Base-by-base conservation (phyloP, 2,329 filamentous ascomycete genomes). In the Colletotrichum sp. region DNA sequence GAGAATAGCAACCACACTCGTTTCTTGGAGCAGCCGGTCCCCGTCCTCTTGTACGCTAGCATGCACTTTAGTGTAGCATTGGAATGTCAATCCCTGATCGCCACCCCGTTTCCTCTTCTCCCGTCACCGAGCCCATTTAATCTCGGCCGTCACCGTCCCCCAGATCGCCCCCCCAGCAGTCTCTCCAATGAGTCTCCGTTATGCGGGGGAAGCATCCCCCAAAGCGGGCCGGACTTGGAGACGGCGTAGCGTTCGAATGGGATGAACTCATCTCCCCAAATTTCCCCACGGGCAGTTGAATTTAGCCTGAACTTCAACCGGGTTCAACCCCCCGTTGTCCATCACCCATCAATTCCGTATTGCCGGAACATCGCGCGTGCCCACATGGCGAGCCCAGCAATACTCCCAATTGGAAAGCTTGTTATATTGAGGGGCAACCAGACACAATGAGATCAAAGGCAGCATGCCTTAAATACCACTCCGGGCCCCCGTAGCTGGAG, bases 231-330 rank as follows among this genome's bases (percentile, higher is more conserved):
- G 12, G 28, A 69, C 64, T 52, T 55, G 64, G 70, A 59, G 64
- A 55, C 34, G 59, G 71, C 44, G 70, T 74, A 19, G 70, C 36
- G 74, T 73, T 52, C 65, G 74, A 48, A 74, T 69, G 70, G 74
- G 74, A 76, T 25, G 70, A 68, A 74, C 74, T 65, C 73, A 72
- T 74, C 48, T 68, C 44, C 72, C 55, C 32, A 61, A 64, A 64
- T 57, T 25, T 68, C 55, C 28, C 59, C 70, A 63, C 30, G 61
- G 39, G 48, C 16, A 32, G 15, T 52, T 60, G 70, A 57, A 75
- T 75, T 75, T 75, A 75, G 74, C 74, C 74, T 75, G 74, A 75
- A 75, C 44, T 73, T 68, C 34, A 36, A 22, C 65, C 48, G 63
- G 64, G 60, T 44, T 60, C 64, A 74, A 60, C 25, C 65, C 67